Percentiles rank a stretch among this genome's conserved stretches.
phyloP scores from a whole-genome alignment of 2,329 filamentous ascomycete species.

The Lachnellula occidentalis region DNA sequence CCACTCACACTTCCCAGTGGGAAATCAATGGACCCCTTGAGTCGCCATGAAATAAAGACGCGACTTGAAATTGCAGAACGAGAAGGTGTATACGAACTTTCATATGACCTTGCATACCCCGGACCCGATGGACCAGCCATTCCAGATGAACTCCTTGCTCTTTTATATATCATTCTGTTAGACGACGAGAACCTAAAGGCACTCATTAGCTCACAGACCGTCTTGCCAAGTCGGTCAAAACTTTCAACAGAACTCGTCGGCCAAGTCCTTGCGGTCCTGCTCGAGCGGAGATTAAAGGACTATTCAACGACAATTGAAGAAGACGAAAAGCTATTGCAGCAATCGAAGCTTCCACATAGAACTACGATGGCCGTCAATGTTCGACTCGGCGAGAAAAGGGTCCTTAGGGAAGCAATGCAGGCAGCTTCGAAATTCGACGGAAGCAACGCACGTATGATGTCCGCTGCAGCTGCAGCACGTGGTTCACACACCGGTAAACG shows the following conservation, averaged over 20 bases:
- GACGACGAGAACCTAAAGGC: constrained; percentile 33
- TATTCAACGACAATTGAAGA: constrained; percentile 50
- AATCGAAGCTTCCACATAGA: constrained; percentile 30
- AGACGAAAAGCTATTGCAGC: constrained; percentile 38
- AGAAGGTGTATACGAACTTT: constrained; percentile 54
- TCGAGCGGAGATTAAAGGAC: constrained; percentile 37
- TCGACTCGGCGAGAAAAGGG: constrained; percentile 57
- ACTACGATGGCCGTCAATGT: constrained; percentile 53
- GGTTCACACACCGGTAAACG: constrained; percentile 14
- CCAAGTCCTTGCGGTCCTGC: constrained; percentile 34
- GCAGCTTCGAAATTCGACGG: constrained; percentile 30
- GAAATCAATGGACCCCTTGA: constrained; percentile 19
- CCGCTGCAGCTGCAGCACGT: neutral
- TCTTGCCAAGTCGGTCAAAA: constrained; percentile 35
- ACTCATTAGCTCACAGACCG: constrained; percentile 32
- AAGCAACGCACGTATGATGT: constrained; percentile 32
- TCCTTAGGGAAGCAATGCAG: constrained; percentile 44
- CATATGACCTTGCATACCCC: constrained; percentile 46
- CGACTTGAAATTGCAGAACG: constrained; percentile 43
- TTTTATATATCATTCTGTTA: constrained; percentile 41
- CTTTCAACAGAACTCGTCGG: constrained; percentile 36
- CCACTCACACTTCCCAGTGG: constrained; percentile 3
- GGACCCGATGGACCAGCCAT: constrained; percentile 25
- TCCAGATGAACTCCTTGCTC: constrained; percentile 31
- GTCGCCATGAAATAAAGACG: constrained; percentile 22